A percentile compares a stretch with the other conserved stretches of the same genome.
phyloP scores from a whole-genome alignment of 345 rosid species.

The Firmiana major region DNA sequence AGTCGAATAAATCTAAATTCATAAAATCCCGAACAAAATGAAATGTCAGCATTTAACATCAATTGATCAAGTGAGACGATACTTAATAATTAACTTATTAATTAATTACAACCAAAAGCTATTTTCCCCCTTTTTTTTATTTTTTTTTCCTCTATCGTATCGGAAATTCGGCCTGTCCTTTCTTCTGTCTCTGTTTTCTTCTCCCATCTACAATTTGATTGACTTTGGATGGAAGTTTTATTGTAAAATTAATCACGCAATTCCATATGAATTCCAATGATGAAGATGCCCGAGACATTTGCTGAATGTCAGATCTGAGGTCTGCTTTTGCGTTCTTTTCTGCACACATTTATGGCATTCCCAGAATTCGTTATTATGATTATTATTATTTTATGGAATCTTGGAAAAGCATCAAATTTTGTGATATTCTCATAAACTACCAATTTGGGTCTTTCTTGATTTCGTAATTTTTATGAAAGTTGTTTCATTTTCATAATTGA shows the following conservation, averaged over 20 bases:
- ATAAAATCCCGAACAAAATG: too few relatives aligned
- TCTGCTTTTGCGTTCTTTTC: not conserved
- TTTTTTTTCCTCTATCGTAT: too few relatives aligned
- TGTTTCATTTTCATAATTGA: not conserved
- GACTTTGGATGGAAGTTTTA: not conserved
- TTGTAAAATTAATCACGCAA: not conserved
- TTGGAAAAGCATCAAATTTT: not conserved
- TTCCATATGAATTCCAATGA: not conserved
- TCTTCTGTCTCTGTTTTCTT: not conserved
- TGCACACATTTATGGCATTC: not conserved
- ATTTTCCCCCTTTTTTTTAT: too few relatives aligned
- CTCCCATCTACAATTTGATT: not conserved
- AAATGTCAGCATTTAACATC: too few relatives aligned
- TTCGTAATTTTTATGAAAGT: not conserved
- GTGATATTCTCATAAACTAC: not conserved
- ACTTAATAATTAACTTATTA: too few relatives aligned
- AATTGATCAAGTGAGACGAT: too few relatives aligned
- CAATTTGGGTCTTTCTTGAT: not conserved
- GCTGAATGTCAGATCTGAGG: conserved; percentile 6
- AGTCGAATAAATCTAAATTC: too few relatives aligned
- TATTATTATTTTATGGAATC: too few relatives aligned
- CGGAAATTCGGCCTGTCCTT: too few relatives aligned
- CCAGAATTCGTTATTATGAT: not conserved
- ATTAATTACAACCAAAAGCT: too few relatives aligned
- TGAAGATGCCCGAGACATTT: not conserved